Evolutionary conservation across 768 basidiomycete genomes (phyloP), one percentile per base, ranked within the genome.

Genomic region (Russula vinacea): DNA sequence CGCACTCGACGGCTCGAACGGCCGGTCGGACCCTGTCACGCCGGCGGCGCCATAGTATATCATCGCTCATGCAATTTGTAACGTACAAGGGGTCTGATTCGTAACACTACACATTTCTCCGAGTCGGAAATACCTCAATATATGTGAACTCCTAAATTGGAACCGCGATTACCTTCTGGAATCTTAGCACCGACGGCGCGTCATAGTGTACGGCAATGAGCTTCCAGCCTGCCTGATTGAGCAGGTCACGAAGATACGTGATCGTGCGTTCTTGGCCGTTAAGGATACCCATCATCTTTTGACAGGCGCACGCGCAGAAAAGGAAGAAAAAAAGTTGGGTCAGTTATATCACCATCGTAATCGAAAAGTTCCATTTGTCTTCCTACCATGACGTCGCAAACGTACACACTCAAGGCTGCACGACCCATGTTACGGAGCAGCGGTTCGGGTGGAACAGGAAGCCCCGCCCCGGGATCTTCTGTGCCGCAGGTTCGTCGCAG

Each of bases 361-460:
- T 8, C 33, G 0, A 6, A n/a, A 13, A 11, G 13, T 29, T 29
- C 29, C 29, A 29, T 17, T 2, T 29, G 10, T 49, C 3, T 24
- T 39, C 69, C 45, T 51, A 71, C 70, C 60, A 65, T 50, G 17
- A 72, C 14, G 42, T 72, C 71, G 6, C 49, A 37, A 19, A 58
- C 45, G 52, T 71, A 72, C 29, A 62, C 26, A 29, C 60, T 22
- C 1, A 60, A 35, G 19, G 54, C 57, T 5, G 66, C 70, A 5
- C 40, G 62, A 9, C 71, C 71, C 63, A 65, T 17, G 52, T 71
- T 72, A 1, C 69, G 67, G 37, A 72, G 64, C 33, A 72, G 39
- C 7, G 72, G 71, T 32, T 58, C 56, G 0, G 71, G 70, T 3
- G 67, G 70, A 16, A 39, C 50, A 4, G 69, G 65, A 9, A 61